Evolutionary conservation across 345 rosid species (phyloP), one percentile per base, ranked within the genome.

Genomic region (Citrus glauca): DNA sequence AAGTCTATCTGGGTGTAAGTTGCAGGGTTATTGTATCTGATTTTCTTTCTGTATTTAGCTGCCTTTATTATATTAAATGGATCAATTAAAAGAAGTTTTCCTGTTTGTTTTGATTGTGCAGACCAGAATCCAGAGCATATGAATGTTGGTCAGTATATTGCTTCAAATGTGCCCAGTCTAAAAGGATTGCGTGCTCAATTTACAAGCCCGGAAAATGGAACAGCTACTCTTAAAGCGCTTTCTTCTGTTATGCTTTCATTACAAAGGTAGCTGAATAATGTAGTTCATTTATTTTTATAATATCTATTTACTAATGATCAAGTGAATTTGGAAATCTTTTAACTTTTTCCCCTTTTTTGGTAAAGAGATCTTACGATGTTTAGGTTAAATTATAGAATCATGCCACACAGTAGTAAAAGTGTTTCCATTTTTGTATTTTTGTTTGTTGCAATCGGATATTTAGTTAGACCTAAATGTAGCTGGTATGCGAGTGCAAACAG

Each of bases 1-100:
- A 79, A 90, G 89, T 71, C 85, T 93, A 16, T 90, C 92, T 85
- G 98, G 98, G 45, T 95, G 99, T 95, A 92, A 91, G 99, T 88
- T 84, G 42, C 66, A 24, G 25, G 66, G 32, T 71, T 60, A 19
- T 38, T 42, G n/a, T 73, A 17, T 60, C 57, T 74, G 11, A 40
- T 22, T 20, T 48, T 13, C 32, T 76, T 71, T 69, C 37, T 67
- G 20, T 8, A 32, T 61, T 66, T 35, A 5, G 37, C 37, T 35
- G 33, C 48, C 48, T 2, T 42, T 42, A 10, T 42, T 42, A 42
- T 42, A 42, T 42, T 42, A 42, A 42, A 42, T 42, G 56, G 56
- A 14, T 16, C 4, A 50, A 50, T 50, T 50, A 50, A 50, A 50
- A 50, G 20, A 50, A 50, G 48, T 10, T 9, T 40, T 42, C 17